Base-by-base conservation (phyloP, 768 basidiomycete species). In the Asterophora parasitica region DNA sequence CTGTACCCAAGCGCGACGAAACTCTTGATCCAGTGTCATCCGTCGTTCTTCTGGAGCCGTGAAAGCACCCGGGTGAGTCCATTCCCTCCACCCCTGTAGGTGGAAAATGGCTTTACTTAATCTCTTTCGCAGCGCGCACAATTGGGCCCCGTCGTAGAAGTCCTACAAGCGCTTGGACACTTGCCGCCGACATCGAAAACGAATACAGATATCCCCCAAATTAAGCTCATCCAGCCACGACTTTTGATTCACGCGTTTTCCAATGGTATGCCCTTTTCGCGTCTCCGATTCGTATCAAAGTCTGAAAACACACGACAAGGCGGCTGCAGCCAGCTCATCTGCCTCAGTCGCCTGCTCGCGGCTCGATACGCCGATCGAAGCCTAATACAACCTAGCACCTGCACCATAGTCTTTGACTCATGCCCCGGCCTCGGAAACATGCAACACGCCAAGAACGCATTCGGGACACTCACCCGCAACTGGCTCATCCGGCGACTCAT, bases 221-320 rank as follows among this genome's bases (percentile, higher is more conserved):
- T 43, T 8, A 50, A 31, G 15, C 42, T 7, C 32, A 41, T 34
- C 19, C 38, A 44, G 35, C 68, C 67, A 27, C 63, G 70, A 13
- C 60, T 77, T 13, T 59, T 79, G 11, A 61, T 72, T 0, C 77
- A 79, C 39, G 56, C 63, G 9, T 79, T 79, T 49, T 77, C 76
- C 0, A 77, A 77, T 33, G 77, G 75, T 73, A 47, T 35, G 57
- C 52, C 11, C 36, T 42, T 42, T 34, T 12, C 17, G 7, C 19
- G 34, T 40, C 17, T 47, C 8, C 16, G 37, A 39, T 37, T 31
- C 38, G n/a, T 9, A 39, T 5, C 26, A 23, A 7, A 43, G 19
- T 42, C 17, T 36, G 17, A 17, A 6, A 13, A 23, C 23, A 3
- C 23, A 23, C 19, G n/a, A 31, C 30, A 42, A 78, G 75, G 76